Evolutionary conservation across 805 yeast species (phyloP).

Genomic region (Lipomyces orientalis): DNA sequence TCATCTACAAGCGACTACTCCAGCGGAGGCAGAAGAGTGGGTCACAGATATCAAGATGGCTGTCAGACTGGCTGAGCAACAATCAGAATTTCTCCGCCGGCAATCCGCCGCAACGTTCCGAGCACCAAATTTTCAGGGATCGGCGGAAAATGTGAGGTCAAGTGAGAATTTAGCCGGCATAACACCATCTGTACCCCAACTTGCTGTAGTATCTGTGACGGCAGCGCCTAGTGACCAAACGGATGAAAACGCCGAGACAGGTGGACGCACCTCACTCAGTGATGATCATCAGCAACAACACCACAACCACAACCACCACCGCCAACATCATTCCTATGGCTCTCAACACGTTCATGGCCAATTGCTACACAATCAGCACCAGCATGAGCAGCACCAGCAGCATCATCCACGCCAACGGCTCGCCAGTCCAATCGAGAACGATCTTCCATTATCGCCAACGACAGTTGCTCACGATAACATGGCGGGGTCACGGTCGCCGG

Average conservation of each 20-base stretch:
- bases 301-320: constrained; percentile 4
- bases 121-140: constrained; percentile 24
- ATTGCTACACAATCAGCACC: background rate
- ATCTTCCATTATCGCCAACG: background rate
- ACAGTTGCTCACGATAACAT: background rate
- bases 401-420: constrained; percentile 1
- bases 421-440: background rate
- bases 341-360: background rate
- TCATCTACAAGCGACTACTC: constrained; percentile 43
- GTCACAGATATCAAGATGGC: constrained; percentile 40
- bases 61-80: constrained; percentile 37
- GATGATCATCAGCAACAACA: constrained; percentile 13
- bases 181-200: background rate
- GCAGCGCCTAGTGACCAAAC: background rate
- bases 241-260: background rate
- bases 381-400: background rate
- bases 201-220: too few relatives aligned
- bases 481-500: constrained; percentile 4
- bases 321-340: background rate
- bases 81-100: constrained; percentile 8
- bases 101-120: constrained; percentile 22
- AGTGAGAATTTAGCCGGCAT: constrained; percentile 3
- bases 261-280: background rate
- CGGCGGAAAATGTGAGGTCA: constrained; percentile 17
- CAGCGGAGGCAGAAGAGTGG: constrained; percentile 44